A percentile compares a stretch with the other conserved stretches of the same genome.
These are phyloP conservation scores for Exophiala calicioides DNA, from an alignment of 2,329 filamentous ascomycete species.

Conservation along the genomic window DNA sequence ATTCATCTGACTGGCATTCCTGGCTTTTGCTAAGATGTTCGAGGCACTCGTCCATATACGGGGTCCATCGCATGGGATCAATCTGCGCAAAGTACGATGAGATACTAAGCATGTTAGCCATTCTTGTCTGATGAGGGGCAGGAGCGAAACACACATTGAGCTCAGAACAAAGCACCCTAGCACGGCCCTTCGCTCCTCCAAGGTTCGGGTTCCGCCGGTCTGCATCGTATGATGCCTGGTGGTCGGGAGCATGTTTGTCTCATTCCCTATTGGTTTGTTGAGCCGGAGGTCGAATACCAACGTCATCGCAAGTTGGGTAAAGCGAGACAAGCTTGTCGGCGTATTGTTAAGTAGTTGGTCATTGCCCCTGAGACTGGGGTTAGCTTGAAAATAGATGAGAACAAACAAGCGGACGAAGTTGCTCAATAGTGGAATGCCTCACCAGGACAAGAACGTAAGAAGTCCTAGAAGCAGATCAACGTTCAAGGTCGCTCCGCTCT, in stretches of 20 bases:
- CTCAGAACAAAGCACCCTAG: slow-evolving; percentile 52
- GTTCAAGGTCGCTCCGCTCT: neutral
- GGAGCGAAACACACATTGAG: slow-evolving; percentile 36
- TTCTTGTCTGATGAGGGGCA: slow-evolving; percentile 19
- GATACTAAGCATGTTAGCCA: slow-evolving; percentile 32
- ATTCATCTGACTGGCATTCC: slow-evolving; percentile 53
- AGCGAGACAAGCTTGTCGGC: slow-evolving; percentile 1
- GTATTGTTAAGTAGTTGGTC: neutral
- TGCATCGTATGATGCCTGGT: neutral
- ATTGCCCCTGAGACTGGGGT: slow-evolving; percentile 1
- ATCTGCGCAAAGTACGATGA: slow-evolving; percentile 48
- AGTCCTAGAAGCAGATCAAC: slow-evolving; percentile 8
- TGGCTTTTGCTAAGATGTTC: slow-evolving; percentile 47
- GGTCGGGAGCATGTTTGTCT: slow-evolving; percentile 1
- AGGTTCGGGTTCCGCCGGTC: slow-evolving; percentile 34
- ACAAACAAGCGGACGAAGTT: neutral
- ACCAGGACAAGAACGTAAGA: slow-evolving; percentile 3
- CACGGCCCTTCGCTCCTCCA: slow-evolving; percentile 54
- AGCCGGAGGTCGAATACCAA: slow-evolving; percentile 6
- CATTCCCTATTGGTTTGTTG: neutral
- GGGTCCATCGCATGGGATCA: slow-evolving; percentile 59
- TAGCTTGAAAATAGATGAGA: slow-evolving; percentile 5
- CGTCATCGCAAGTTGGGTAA: slow-evolving; percentile 5
- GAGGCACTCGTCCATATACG: slow-evolving; percentile 61
- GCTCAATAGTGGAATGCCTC: neutral